phyloP scores from a whole-genome alignment of 2,329 filamentous ascomycete species.

The Hansfordia pulvinata region DNA sequence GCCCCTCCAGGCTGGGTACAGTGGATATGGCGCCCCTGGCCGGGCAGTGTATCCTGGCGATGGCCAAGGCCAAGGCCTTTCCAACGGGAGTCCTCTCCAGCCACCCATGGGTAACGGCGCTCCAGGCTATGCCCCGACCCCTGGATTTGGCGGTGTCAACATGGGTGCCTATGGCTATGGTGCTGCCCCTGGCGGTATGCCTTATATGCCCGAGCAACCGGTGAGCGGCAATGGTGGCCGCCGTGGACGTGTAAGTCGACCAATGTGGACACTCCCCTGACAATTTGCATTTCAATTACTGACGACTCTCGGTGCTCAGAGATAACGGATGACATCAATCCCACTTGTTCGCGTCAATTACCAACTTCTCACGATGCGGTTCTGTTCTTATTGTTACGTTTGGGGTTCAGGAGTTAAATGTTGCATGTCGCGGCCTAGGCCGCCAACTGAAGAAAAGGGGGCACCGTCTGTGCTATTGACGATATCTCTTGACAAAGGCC shows the following conservation, averaged over 20 bases:
- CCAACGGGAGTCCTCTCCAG: conserved; percentile 37
- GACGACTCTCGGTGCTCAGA: too few species aligned
- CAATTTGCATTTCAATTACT: too few species aligned
- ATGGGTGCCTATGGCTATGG: conserved; percentile 24
- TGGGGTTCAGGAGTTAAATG: too few species aligned
- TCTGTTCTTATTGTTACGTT: too few species aligned
- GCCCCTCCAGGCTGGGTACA: conserved; percentile 39
- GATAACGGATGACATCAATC: too few species aligned
- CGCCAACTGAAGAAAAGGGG: too few species aligned
- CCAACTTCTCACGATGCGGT: too few species aligned
- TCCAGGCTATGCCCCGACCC: conserved; percentile 17
- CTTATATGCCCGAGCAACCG: conserved; percentile 42
- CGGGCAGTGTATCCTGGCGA: conserved; percentile 41
- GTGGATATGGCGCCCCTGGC: conserved; percentile 33
- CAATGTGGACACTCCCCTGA: too few species aligned
- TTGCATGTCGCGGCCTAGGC: too few species aligned
- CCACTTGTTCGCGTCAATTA: too few species aligned
- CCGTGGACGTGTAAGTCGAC: conserved; percentile 43
- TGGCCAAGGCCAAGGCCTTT: conserved; percentile 36
- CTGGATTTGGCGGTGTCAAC: conserved; percentile 15
- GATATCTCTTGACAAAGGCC: too few species aligned
- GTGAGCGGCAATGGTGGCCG: conserved; percentile 33
- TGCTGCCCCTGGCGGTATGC: conserved; percentile 31
- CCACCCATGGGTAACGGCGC: conserved; percentile 24
- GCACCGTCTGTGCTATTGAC: too few species aligned